Percentiles rank a stretch among this genome's conserved stretches.
Evolutionary conservation across 331 rosid genomes (phyloP).

Genomic region (Telfairia occidentalis): DNA sequence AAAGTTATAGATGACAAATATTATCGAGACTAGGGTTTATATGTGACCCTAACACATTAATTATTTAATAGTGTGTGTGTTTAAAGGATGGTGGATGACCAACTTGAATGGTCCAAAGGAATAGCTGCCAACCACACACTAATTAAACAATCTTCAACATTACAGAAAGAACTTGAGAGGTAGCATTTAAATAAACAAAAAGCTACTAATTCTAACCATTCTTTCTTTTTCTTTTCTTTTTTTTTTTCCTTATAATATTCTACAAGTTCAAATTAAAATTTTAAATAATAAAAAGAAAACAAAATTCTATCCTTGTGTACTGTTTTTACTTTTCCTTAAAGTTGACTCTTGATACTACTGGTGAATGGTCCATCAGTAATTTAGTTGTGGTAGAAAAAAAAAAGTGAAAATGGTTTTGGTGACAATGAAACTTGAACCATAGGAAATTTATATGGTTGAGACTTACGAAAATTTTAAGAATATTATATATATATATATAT

Average conservation of each 20-base stretch:
- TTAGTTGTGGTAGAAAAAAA: not conserved
- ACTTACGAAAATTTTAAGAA: not conserved
- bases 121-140: not conserved
- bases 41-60: not conserved
- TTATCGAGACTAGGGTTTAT: not conserved
- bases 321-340: constrained; percentile 10
- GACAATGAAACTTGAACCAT: not conserved
- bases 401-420: not conserved
- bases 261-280: not conserved
- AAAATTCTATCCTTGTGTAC: not conserved
- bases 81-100: constrained; percentile 5
- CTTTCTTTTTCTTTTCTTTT: not conserved
- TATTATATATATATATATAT: too few species aligned
- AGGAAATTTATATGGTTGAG: not conserved
- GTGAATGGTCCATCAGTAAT: not conserved
- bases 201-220: not conserved
- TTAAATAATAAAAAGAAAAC: too few species aligned
- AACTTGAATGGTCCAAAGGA: constrained; percentile 4
- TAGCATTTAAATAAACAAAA: not conserved
- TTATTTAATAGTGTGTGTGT: not conserved
- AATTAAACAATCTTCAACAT: constrained; percentile 2
- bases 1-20: not conserved
- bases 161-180: not conserved
- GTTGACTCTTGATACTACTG: constrained; percentile 4
- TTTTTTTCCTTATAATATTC: not conserved